A percentile compares a stretch with the other conserved stretches of the same genome.
Evolutionary conservation across 768 basidiomycete genomes (phyloP).

Genomic region (Tephrocybe sp.): DNA sequence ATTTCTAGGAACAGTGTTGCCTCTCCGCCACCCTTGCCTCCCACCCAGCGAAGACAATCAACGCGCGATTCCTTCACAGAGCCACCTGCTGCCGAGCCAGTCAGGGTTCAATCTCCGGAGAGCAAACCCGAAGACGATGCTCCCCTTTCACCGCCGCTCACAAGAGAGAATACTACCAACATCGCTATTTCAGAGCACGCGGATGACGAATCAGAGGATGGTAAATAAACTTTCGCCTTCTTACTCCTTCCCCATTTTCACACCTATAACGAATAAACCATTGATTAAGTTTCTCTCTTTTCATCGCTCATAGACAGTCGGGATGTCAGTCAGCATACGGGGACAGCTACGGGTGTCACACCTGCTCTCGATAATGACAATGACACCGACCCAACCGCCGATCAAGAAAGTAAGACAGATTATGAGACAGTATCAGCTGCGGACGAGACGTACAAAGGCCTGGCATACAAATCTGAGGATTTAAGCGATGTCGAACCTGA

Average conservation of each 20-base stretch:
- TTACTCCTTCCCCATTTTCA: conserved; percentile 18
- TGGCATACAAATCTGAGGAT: conserved; percentile 5
- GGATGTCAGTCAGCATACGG: conserved; percentile 8
- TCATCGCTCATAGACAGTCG: conserved; percentile 15
- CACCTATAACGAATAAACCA: conserved; percentile 19
- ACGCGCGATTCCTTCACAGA: conserved; percentile 1
- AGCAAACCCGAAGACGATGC: not conserved
- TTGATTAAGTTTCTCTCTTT: conserved; percentile 27
- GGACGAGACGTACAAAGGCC: conserved; percentile 5
- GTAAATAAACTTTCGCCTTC: conserved; percentile 24
- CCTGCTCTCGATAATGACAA: conserved; percentile 12
- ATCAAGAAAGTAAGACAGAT: conserved; percentile 14
- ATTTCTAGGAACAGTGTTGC: conserved; percentile 8
- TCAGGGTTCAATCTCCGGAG: not conserved
- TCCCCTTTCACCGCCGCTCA: not conserved
- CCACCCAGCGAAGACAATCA: conserved; percentile 9
- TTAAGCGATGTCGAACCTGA: conserved; percentile 7
- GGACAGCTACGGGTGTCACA: conserved; percentile 7
- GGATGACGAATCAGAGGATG: conserved; percentile 18
- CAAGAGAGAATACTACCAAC: conserved; percentile 9
- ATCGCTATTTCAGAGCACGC: conserved; percentile 1
- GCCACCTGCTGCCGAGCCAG: not conserved
- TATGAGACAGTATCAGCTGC: conserved; percentile 1
- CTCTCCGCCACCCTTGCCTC: conserved; percentile 8
- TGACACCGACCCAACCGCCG: conserved; percentile 2